Base-by-base conservation (phyloP, 495 filamentous ascomycete genomes). In the Venustampulla echinocandica region DNA sequence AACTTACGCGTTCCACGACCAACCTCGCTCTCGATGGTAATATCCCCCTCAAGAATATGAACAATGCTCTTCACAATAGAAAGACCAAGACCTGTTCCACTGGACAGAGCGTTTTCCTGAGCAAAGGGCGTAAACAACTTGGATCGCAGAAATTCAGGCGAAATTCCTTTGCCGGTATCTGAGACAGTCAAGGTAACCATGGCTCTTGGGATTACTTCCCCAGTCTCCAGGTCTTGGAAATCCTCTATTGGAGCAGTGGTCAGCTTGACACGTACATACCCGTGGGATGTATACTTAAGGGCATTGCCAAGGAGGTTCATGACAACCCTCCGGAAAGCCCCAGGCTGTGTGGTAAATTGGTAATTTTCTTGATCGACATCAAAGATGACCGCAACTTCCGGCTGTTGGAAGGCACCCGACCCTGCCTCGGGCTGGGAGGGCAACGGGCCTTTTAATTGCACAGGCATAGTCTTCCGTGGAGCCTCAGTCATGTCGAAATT, bases 301-400 rank as follows among this genome's bases (percentile, higher is more conserved):
- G 87, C 78, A 60, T 93, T 93, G 14, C 87, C 83, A 44, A 87
- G 81, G 1, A 90, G 51, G 53, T 93, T 90, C 81, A 88, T 85
- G 24, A 92, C 73, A 33, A 89, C 75, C 2, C 87, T 76, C 14
- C 82, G 73, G 30, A 87, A 62, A 2, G 84, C 85, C 3, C 84
- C 84, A 0, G 83, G 81, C 32, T 89, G 81, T 0, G 79, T 77
- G 3, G 67, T 67, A 60, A 85, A 87, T 10, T 73, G 47, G 68
- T 79, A 87, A 32, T 76, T 69, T 4, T 65, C 54, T 7, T 63
- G 63, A 18, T 77, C 70, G 35, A 89, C 73, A 58, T 85, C 80
- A 10, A 89, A 58, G 25, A 81, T 67, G 23, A 87, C 73, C 11
- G 75, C 69, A 3, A 84, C 71, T 11, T 66, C 61, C 1, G 47